Base-by-base conservation (phyloP, 139 green algal species). In the Diplosphaera chodatii region DNA sequence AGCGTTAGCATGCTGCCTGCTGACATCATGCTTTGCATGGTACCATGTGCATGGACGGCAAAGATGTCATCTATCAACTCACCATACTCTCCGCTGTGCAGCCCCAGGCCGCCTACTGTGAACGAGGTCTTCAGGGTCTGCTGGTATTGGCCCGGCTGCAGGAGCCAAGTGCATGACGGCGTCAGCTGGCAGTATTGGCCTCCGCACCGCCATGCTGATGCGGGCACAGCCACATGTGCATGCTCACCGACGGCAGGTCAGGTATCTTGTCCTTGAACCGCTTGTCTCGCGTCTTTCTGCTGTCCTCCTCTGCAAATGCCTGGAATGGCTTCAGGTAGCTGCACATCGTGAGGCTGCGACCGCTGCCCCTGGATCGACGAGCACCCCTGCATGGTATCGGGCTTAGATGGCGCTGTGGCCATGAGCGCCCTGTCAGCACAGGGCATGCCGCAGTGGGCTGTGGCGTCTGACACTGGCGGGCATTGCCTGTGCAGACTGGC, bases 111-210 rank as follows among this genome's bases (percentile, higher is more conserved):
- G 1, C 79, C 84, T 1, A 94, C 10, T 0, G 78, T 88, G 70
- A 96, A 94, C 1, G 91, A 96, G 0, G 70, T 73, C 31, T 80
- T 80, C 55, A 96, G 66, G 10, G 91, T 96, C 48, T 94, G 90
- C 76, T 95, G 88, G 33, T 84, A 84, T 10, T 78, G 40, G 3
- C 72, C 75, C 3, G 86, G 85, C 83, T 90, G 84, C 63, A 78
- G n/a, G n/a, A n/a, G n/a, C n/a, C n/a, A 59, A 18, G 16, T 10
- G 10, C 37, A 48, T 48, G 37, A 48, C 37, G 48, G n/a, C n/a
- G n/a, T n/a, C n/a, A n/a, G n/a, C n/a, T n/a, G n/a, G n/a, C n/a
- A n/a, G n/a, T n/a, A n/a, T n/a, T n/a, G n/a, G n/a, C n/a, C n/a
- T n/a, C n/a, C n/a, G n/a, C n/a, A n/a, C n/a, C n/a, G n/a, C n/a